These are phyloP conservation scores for Boletus tylopilopsis DNA, from an alignment of 768 basidiomycete species.

Conservation along the genomic window DNA sequence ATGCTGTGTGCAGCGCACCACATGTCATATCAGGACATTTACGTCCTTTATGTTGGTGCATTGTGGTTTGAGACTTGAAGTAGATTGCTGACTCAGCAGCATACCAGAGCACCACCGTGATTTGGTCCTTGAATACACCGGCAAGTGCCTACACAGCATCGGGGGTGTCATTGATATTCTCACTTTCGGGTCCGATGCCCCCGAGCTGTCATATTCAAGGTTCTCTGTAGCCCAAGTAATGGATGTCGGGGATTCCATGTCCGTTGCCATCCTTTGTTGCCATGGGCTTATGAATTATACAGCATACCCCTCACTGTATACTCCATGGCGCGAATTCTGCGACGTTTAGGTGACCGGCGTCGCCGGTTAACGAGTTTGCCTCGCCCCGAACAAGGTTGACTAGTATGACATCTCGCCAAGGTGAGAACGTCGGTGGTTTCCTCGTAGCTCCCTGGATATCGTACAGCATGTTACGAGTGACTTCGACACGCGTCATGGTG, in stretches of 20 bases:
- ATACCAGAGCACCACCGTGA: no score
- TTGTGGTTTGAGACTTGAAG: no score
- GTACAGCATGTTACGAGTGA: conserved; percentile 10
- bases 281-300: conserved; percentile 1
- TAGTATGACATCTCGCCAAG: conserved; percentile 1
- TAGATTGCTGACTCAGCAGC: no score
- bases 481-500: neutral
- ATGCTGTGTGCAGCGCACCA: no score
- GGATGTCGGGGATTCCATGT: conserved; percentile 5
- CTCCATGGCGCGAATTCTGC: neutral
- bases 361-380: conserved; percentile 6
- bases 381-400: neutral
- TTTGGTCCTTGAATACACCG: neutral
- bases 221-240: neutral
- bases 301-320: neutral
- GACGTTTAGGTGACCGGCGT: neutral
- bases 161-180: neutral
- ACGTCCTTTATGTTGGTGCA: no score
- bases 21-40: no score
- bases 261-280: conserved; percentile 5
- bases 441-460: neutral
- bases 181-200: neutral
- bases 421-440: conserved; percentile 15
- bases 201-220: neutral
- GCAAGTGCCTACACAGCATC: neutral